Evolutionary conservation across 2,329 filamentous ascomycete genomes (phyloP), one percentile per base, ranked within the genome.

Genomic region (Sphaerulina populicola): DNA sequence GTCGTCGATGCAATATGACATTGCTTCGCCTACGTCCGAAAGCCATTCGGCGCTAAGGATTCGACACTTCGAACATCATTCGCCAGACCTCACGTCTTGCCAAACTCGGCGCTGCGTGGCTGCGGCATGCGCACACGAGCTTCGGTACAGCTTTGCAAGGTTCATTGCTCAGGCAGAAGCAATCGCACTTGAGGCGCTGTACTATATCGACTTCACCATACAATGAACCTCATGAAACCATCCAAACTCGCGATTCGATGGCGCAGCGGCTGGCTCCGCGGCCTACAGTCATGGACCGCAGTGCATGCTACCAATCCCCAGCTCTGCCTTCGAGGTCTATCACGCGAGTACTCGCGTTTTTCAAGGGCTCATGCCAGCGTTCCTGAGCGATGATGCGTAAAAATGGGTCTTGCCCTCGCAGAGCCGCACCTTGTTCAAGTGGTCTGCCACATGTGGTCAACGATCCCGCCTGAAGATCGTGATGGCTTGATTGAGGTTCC

Each of bases 391-490:
- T 48, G 47, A 47, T 49, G 30, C 37, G 33, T 53, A n/a, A n/a
- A 21, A 21, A 41, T 41, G 31, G 39, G 38, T 36, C 38, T 35
- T 29, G 15, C 27, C 12, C n/a, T 7, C 21, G 30, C 31, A 51
- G 56, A 56, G 56, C 56, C 54, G 56, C 53, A 58, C 52, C 52
- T 58, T 55, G 56, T 47, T 51, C 52, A 42, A 49, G 35, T 47
- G 29, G 37, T 39, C 29, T 27, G 44, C 30, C 31, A 23, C n/a
- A 47, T 44, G 41, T 23, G 30, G 36, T 36, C 12, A 44, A 36
- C n/a, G 14, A 23, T 18, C n/a, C 23, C 18, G 46, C 33, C 46
- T 49, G 41, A 45, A 29, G 41, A 47, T 54, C 48, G 41, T 41
- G 36, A 49, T 55, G 56, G 49, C 42, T 58, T 55, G 31, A 30